Evolutionary conservation across 129 eudicot genomes (phyloP).

Genomic region (Chrysanthemum lavandulifolium): DNA sequence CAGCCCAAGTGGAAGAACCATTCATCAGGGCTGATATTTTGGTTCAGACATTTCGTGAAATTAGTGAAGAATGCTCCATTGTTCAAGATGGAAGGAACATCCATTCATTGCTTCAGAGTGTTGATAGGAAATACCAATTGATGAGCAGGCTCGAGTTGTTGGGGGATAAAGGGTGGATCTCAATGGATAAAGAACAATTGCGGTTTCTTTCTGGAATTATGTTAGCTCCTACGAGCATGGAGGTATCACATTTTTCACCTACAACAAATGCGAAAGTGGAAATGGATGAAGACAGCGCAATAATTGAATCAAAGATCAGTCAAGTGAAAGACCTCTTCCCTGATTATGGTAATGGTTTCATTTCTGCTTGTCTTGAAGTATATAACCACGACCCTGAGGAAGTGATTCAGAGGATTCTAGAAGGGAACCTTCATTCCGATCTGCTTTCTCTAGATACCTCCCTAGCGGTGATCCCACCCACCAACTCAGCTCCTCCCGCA

Average conservation of each 20-base stretch:
- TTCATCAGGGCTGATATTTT: conserved; percentile 75
- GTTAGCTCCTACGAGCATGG: conserved; percentile 22
- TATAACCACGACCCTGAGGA: conserved; percentile 86
- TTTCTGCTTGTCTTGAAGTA: conserved; percentile 87
- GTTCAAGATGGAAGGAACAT: conserved; percentile 36
- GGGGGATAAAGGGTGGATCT: conserved; percentile 66
- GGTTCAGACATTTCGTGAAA: conserved; percentile 73
- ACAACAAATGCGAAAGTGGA: conserved; percentile 31
- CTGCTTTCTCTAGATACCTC: conserved; percentile 68
- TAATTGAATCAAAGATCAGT: conserved; percentile 81
- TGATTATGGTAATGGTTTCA: conserved; percentile 82
- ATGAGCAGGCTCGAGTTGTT: conserved; percentile 54
- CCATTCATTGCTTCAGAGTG: conserved; percentile 62
- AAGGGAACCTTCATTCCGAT: conserved; percentile 81
- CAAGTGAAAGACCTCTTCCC: conserved; percentile 95
- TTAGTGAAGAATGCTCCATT: conserved; percentile 48
- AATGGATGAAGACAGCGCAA: conserved; percentile 74
- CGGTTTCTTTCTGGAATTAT: conserved; percentile 58
- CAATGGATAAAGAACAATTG: conserved; percentile 67
- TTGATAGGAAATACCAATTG: conserved; percentile 57
- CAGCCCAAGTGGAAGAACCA: conserved; percentile 95
- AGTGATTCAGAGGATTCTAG: conserved; percentile 85
- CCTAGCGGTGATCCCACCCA: conserved; percentile 44
- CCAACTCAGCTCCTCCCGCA: conserved; percentile 30
- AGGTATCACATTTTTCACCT: conserved; percentile 13